Conservation (phyloP, 148 eudicot species). For the Bassia scoparia region DNA sequence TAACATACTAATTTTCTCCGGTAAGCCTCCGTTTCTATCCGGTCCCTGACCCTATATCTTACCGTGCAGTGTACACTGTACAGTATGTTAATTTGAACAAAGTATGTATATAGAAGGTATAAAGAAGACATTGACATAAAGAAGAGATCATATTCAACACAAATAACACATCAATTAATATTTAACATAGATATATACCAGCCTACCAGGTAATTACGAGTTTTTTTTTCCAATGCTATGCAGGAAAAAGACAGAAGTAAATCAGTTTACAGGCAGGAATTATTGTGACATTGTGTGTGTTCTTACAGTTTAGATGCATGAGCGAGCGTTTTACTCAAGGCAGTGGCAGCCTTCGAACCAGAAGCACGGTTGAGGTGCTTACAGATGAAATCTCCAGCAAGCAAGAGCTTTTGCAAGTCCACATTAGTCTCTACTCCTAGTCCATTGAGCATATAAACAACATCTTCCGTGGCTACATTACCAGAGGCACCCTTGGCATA, state of each 20-base stretch:
- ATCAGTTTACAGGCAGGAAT: slow-evolving; percentile 11
- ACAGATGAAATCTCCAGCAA: slow-evolving; percentile 74
- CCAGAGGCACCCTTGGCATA: slow-evolving; percentile 95
- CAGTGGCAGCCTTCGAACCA: slow-evolving; percentile 79
- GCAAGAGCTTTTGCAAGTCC: slow-evolving; percentile 60
- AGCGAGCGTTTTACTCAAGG: slow-evolving; percentile 50
- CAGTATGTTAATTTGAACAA: no score
- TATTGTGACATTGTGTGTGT: not conserved
- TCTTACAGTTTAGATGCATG: slow-evolving; percentile 62
- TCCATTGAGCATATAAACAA: slow-evolving; percentile 85
- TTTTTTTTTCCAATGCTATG: not conserved
- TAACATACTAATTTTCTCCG: no score
- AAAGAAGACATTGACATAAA: not conserved
- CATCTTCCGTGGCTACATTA: slow-evolving; percentile 94
- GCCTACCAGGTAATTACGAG: not conserved
- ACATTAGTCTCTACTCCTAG: slow-evolving; percentile 71
- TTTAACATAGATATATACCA: not conserved
- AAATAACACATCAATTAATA: not conserved
- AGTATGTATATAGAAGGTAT: no score
- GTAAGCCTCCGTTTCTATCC: no score
- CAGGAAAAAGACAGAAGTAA: not conserved
- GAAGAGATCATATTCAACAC: not conserved
- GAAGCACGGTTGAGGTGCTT: slow-evolving; percentile 66
- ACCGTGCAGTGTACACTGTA: no score
- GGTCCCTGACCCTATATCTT: no score